Evolutionary conservation across 2,329 filamentous ascomycete species (phyloP), one percentile per base, ranked within the genome.

Genomic region (Pseudocercospora vitis): DNA sequence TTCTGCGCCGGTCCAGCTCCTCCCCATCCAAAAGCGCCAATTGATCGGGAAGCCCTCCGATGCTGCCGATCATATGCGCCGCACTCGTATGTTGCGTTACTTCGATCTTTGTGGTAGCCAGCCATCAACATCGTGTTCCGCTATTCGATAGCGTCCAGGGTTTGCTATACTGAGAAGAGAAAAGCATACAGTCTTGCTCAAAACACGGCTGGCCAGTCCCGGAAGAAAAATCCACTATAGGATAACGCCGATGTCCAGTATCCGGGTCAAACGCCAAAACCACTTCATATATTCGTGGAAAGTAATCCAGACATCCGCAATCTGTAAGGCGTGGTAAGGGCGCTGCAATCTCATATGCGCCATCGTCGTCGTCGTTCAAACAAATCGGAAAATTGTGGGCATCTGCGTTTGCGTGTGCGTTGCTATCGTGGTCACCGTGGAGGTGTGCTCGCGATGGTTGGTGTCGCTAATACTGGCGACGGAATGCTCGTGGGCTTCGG

Each of bases 391-490:
- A n/a, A n/a, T n/a, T n/a, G n/a, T n/a, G n/a, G n/a, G n/a, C n/a
- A 45, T n/a, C 16, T 45, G 40, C 40, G 40, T 26, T 6, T 26
- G 40, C 40, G 40, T 44, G 23, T 18, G 39, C 21, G 39, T 18
- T 44, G 40, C 23, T n/a, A 16, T 53, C 31, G 37, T 39, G 29
- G 39, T 60, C 52, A 62, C 37, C 60, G 58, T 14, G 60, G 57
- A 29, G 60, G 54, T 37, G 60, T 56, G 29, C 50, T 55, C 18
- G 55, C 53, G 18, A 62, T 56, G 18, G 50, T 48, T 3, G 57
- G 59, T 37, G 56, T 53, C 24, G 50, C 49, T 35, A 53, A 28
- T 6, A 32, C 24, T 26, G 40, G 40, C n/a, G 57, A 59, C 16
- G 53, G 46, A 18, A 48, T 44, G 37, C 50, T 59, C 2, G 48